Conservation (phyloP, 2,329 filamentous ascomycete genomes). For the Neonectria sp. region DNA sequence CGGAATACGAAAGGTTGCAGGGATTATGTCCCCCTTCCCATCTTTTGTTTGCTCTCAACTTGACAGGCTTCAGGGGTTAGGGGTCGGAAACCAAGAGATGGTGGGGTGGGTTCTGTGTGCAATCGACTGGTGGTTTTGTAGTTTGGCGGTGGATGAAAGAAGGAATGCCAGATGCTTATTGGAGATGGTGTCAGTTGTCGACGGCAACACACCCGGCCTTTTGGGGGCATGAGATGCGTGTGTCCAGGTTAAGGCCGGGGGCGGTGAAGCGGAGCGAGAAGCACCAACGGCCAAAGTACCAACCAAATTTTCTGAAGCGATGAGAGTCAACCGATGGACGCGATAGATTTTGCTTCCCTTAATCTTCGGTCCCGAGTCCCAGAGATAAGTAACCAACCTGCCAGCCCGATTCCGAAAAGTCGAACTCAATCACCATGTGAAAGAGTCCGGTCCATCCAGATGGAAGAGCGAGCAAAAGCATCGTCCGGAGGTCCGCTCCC, state of each 20-base stretch:
- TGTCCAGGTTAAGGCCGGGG: conserved; percentile 13
- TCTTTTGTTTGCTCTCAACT: neutral
- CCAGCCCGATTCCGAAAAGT: neutral
- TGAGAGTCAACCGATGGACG: neutral
- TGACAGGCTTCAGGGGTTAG: conserved; percentile 26
- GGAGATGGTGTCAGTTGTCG: conserved; percentile 16
- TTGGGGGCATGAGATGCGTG: conserved; percentile 12
- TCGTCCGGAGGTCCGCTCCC: conserved; percentile 8
- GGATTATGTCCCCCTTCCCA: neutral
- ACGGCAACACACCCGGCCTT: conserved; percentile 17
- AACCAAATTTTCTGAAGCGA: neutral
- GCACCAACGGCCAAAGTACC: conserved; percentile 16
- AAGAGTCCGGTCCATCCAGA: neutral
- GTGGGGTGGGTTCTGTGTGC: neutral
- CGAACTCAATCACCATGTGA: neutral
- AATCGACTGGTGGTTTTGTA: conserved; percentile 11
- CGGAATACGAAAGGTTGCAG: conserved; percentile 19
- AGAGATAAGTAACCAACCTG: neutral
- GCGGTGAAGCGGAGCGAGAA: conserved; percentile 24
- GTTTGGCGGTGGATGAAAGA: conserved; percentile 4
- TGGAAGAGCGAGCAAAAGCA: neutral
- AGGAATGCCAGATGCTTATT: conserved; percentile 9
- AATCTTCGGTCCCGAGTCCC: neutral
- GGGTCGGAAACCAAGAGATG: conserved; percentile 1
- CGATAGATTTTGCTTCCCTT: neutral